Conservation (phyloP, 2,329 filamentous ascomycete genomes). For the Didymosphaeria variabile region DNA sequence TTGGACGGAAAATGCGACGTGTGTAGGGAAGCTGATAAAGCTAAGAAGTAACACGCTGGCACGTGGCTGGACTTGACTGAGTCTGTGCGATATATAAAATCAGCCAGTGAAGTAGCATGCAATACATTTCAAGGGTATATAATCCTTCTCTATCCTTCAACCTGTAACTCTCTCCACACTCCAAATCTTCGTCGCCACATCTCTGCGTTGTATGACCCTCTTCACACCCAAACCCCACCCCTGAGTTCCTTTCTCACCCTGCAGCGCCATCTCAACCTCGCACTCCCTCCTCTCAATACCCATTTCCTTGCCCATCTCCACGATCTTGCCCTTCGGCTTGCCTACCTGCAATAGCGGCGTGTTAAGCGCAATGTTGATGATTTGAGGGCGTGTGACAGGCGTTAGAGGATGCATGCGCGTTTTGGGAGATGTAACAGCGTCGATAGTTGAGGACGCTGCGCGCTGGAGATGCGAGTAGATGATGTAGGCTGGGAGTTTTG, state of each 20-base stretch:
- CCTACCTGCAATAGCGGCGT: slow-evolving; percentile 86
- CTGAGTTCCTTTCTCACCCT: slow-evolving; percentile 71
- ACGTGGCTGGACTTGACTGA: too few relatives aligned
- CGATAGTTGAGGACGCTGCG: slow-evolving; percentile 58
- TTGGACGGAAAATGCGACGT: not conserved
- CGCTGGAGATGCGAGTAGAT: slow-evolving; percentile 88
- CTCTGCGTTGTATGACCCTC: slow-evolving; percentile 82
- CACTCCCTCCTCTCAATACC: slow-evolving; percentile 71
- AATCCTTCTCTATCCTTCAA: slow-evolving; percentile 15
- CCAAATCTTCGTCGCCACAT: slow-evolving; percentile 74
- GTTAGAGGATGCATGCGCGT: slow-evolving; percentile 91
- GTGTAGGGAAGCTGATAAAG: not conserved
- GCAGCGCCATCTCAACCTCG: slow-evolving; percentile 81
- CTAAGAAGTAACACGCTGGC: too few relatives aligned
- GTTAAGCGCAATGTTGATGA: slow-evolving; percentile 81
- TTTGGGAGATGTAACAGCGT: slow-evolving; percentile 58
- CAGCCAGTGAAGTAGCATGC: not conserved
- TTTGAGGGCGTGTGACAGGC: slow-evolving; percentile 76
- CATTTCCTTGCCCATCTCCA: slow-evolving; percentile 50
- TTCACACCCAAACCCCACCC: slow-evolving; percentile 89
- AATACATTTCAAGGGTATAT: not conserved
- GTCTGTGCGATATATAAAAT: too few relatives aligned
- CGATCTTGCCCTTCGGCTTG: slow-evolving; percentile 88
- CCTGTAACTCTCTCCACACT: slow-evolving; percentile 67
- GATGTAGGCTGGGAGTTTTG: slow-evolving; percentile 79